Percentiles rank a stretch among this genome's conserved stretches.
phyloP scores from a whole-genome alignment of 2,329 filamentous ascomycete genomes.

The Fonsecaea monophora region DNA sequence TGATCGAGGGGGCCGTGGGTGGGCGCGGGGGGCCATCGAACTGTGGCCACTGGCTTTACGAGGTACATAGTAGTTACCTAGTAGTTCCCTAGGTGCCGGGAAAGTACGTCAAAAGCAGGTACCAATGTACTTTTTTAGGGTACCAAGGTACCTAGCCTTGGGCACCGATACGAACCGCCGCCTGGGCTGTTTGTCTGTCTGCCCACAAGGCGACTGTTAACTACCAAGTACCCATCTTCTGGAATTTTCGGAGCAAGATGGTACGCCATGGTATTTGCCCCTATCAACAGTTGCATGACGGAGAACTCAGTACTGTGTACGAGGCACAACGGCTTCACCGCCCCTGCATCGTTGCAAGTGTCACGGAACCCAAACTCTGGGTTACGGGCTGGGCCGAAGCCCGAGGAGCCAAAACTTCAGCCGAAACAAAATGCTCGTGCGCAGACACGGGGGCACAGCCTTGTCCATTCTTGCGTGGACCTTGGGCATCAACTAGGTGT shows the following conservation, averaged over 20 bases:
- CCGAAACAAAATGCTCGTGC: conserved; percentile 12
- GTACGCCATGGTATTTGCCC: not conserved
- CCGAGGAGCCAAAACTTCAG: conserved; percentile 14
- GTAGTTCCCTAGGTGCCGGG: no score
- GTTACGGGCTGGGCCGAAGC: conserved; percentile 18
- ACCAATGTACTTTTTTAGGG: not conserved
- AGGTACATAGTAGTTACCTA: no score
- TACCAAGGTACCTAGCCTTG: not conserved
- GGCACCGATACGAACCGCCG: not conserved
- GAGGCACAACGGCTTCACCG: not conserved
- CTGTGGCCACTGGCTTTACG: not conserved
- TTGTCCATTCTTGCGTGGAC: not conserved
- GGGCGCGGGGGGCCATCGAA: not conserved
- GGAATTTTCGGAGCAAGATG: not conserved
- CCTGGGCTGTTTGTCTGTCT: no score
- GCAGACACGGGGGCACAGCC: not conserved
- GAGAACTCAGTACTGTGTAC: no score
- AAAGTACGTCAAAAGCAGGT: not conserved
- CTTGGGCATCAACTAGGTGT: not conserved
- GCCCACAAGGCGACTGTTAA: no score
- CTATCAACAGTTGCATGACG: not conserved
- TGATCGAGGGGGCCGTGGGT: not conserved
- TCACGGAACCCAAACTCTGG: not conserved
- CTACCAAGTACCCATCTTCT: not conserved
- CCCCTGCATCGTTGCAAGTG: not conserved